These are phyloP conservation scores for Trypanosoma grayi DNA, from an alignment of 208 protist species.

Conservation along the genomic window DNA sequence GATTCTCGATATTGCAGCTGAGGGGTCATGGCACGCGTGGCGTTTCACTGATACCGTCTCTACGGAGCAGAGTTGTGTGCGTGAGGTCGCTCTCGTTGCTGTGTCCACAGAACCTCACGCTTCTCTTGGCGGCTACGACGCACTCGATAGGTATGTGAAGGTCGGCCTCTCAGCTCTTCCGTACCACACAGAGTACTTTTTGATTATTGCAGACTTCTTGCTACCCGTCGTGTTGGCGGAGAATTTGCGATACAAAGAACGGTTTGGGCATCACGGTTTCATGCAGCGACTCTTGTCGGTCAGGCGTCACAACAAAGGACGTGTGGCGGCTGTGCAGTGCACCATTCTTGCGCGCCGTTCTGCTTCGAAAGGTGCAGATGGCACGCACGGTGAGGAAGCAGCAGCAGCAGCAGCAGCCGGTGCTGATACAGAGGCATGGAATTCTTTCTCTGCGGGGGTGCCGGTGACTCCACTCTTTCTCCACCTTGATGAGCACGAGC, in stretches of 20 bases:
- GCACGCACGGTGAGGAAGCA: background rate
- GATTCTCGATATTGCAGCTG: background rate
- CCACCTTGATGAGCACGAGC: background rate
- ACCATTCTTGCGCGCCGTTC: slow-evolving; percentile 8
- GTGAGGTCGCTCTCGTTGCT: background rate
- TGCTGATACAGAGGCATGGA: background rate
- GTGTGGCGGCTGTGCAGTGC: slow-evolving; percentile 36
- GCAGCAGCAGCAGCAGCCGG: background rate
- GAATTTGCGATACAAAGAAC: background rate
- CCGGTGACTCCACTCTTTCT: background rate
- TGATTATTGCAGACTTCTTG: slow-evolving; percentile 9
- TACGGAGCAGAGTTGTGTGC: background rate
- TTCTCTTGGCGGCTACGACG: background rate
- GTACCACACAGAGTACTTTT: slow-evolving; percentile 7
- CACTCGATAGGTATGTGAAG: slow-evolving; percentile 1
- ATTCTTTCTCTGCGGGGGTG: background rate
- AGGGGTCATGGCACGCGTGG: slow-evolving; percentile 1
- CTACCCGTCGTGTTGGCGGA: background rate
- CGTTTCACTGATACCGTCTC: background rate
- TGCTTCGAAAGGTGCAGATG: background rate
- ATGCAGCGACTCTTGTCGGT: slow-evolving; percentile 28
- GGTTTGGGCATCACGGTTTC: background rate
- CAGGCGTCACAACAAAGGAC: slow-evolving; percentile 28
- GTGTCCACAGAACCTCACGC: background rate
- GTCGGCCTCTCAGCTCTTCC: slow-evolving; percentile 1